Evolutionary conservation across 306 rosid species (phyloP).

Genomic region (Quercus aquifolioides): DNA sequence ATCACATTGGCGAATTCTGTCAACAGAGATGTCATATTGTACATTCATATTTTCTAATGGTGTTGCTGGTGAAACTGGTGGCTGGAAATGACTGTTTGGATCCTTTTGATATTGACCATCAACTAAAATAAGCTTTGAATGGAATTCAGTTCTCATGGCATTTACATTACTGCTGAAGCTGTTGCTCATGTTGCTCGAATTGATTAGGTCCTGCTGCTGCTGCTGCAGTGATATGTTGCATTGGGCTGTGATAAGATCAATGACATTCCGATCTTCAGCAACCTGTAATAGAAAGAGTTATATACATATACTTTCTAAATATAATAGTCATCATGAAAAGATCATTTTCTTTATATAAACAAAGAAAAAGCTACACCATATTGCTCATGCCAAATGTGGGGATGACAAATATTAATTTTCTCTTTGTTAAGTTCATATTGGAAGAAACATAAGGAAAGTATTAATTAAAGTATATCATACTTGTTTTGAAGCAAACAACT

Average conservation of each 20-base stretch:
- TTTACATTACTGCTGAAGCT: conserved; percentile 34
- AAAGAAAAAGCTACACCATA: neutral
- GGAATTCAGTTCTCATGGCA: conserved; percentile 32
- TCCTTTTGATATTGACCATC: conserved; percentile 41
- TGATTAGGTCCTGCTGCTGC: conserved; percentile 48
- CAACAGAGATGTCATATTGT: conserved; percentile 45
- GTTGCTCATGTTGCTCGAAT: conserved; percentile 25
- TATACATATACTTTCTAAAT: neutral
- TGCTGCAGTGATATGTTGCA: conserved; percentile 47
- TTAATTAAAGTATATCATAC: conserved; percentile 28
- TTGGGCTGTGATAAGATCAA: conserved; percentile 59
- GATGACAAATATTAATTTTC: neutral
- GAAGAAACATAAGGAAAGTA: neutral
- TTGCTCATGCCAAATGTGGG: neutral
- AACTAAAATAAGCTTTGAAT: conserved; percentile 32
- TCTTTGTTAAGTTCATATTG: neutral
- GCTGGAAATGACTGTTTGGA: conserved; percentile 27
- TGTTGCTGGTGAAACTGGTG: conserved; percentile 4
- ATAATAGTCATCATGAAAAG: neutral
- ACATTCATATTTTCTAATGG: conserved; percentile 44
- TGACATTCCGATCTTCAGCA: conserved; percentile 62
- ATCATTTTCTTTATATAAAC: neutral
- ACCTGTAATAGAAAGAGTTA: conserved; percentile 42
- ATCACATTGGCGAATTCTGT: conserved; percentile 31
- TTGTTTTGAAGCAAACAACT: conserved; percentile 71